Evolutionary conservation across 2,329 filamentous ascomycete genomes (phyloP).

Genomic region (Diaporthe citriasiana): DNA sequence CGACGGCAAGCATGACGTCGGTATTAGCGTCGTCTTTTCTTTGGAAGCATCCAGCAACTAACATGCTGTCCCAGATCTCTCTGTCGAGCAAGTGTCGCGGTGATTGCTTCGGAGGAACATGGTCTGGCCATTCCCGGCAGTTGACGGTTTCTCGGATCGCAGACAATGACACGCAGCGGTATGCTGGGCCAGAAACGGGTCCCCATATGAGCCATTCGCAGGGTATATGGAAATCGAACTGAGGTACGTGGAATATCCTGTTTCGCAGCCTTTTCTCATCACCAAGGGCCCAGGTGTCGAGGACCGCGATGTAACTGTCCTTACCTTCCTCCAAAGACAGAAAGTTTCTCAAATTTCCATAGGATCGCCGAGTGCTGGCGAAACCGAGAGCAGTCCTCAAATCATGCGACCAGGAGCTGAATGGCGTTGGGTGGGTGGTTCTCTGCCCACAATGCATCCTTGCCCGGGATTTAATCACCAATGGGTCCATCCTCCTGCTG

Average conservation of each 20-base stretch:
- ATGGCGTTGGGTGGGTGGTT: background rate
- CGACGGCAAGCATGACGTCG: background rate
- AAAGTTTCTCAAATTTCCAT: background rate
- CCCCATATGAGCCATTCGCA: conserved; percentile 18
- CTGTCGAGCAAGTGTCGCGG: background rate
- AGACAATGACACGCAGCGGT: background rate
- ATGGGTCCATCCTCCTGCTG: background rate
- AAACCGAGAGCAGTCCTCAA: background rate
- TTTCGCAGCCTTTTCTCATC: background rate
- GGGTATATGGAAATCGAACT: background rate
- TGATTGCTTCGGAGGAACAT: too few relatives aligned
- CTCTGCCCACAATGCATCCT: background rate
- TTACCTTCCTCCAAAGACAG: background rate
- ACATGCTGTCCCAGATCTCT: background rate
- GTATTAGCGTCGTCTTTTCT: background rate
- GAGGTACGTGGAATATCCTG: background rate
- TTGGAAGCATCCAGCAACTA: background rate
- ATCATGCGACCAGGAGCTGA: conserved; percentile 6
- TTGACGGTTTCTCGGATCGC: background rate
- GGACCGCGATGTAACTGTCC: background rate
- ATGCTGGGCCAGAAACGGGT: background rate
- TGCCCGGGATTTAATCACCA: background rate
- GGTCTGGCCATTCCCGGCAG: background rate
- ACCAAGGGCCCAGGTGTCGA: conserved; percentile 2
- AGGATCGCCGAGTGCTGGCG: background rate